A percentile compares a stretch with the other conserved stretches of the same genome.
These are phyloP conservation scores for Bruguiera gymnorhiza DNA, from an alignment of 345 rosid genomes.

Conservation along the genomic window DNA sequence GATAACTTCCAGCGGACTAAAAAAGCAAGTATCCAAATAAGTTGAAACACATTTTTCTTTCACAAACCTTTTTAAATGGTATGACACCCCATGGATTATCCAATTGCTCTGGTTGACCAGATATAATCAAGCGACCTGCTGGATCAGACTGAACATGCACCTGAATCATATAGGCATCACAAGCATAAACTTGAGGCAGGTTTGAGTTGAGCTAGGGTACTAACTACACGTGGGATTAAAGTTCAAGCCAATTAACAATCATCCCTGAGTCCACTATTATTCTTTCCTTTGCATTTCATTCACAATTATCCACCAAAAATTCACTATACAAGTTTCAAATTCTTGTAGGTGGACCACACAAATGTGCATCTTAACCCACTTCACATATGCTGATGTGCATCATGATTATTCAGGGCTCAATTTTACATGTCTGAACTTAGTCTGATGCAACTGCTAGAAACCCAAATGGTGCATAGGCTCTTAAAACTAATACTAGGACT, in stretches of 20 bases:
- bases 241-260: background rate
- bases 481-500: background rate
- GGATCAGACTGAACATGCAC: constrained; percentile 40
- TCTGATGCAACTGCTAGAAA: no score
- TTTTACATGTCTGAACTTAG: no score
- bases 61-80: constrained; percentile 31
- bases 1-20: background rate
- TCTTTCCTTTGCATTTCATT: background rate
- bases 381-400: no score
- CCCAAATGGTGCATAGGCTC: no score
- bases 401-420: no score
- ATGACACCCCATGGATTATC: constrained; percentile 38
- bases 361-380: no score
- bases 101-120: constrained; percentile 33
- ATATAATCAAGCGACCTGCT: constrained; percentile 35
- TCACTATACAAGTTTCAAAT: no score
- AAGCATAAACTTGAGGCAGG: background rate
- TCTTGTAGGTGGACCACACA: no score
- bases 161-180: constrained; percentile 5
- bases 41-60: background rate
- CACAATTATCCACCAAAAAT: background rate
- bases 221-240: background rate
- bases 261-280: background rate
- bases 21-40: background rate
- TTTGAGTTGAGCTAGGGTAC: background rate